Base-by-base conservation (phyloP, 2,329 filamentous ascomycete species). In the Hypoxylon sp. region DNA sequence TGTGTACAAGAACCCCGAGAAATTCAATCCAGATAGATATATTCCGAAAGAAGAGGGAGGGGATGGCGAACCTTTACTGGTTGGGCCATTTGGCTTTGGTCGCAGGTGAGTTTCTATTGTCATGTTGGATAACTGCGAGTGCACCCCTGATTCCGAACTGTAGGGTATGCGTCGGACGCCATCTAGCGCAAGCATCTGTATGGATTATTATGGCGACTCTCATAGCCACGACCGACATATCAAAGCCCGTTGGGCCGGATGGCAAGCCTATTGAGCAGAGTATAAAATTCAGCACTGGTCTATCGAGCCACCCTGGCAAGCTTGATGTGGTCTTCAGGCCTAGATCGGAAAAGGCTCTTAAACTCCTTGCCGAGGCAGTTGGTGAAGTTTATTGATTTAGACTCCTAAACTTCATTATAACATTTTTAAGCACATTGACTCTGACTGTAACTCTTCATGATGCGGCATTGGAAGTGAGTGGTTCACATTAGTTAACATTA, bases 171-270 rank as follows among this genome's bases (percentile, higher is more conserved):
- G 60, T 69, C 16, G 66, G 66, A 4, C 66, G 66, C 14, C 66
- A 69, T 27, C 21, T 69, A 27, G 66, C 66, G 2, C 66, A 69
- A 29, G 66, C 66, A 9, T 69, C 66, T 30, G 66, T 69, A 16
- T 69, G 66, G 66, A 66, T 66, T 30, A 55, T 66, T n/a, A 63
- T 69, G 60, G 66, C 59, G 5, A 69, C 63, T 48, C 66, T 69
- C 23, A 63, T 69, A 50, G 63, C 66, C 6, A 70, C 67, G 3
- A 65, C 64, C 9, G 61, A 70, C 45, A 65, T 70, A 54, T 70
- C 58, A 9, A 68, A 68, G 34, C 67, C 67, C 9, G 7, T 67
- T 14, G 67, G 57, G 5, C 53, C 50, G 14, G 57, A 70, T 27
- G 68, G 68, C 2, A 61, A 52, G 6, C 57, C 62, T 1, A 61